Evolutionary conservation across 371 early-diverging fungal species (phyloP), one percentile per base, ranked within the genome.

Genomic region (Mortierella sp.): DNA sequence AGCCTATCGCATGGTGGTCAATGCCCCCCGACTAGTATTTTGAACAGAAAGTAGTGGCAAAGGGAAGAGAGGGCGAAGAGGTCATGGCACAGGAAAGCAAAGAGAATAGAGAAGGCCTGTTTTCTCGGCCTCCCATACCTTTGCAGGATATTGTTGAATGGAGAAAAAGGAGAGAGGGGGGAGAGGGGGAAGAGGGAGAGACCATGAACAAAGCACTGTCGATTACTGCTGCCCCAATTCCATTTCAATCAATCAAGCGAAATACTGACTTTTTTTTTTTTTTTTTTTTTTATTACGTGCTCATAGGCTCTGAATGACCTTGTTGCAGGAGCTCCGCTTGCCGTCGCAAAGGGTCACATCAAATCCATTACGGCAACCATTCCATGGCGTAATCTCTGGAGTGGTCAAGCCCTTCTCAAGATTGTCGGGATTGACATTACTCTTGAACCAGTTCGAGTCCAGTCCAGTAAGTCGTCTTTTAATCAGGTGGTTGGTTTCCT

Each of bases 371-470:
- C 82, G n/a, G 94, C 91, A 15, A 84, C 86, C 4, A 84, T 96
- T 45, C 95, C 96, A 5, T 95, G 95, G 95, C 85, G 89, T 26
- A 92, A 93, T 73, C 86, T 95, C 60, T 91, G 92, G 89, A 90
- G 87, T 43, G 92, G 92, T 7, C 88, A 93, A 67, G 93, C 93
- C 61, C 84, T 87, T 11, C 80, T 96, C 16, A 91, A 92, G 57
- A 85, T 95, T n/a, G 87, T 91, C 61, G 93, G 91, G 53, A 79
- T 94, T 61, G 83, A 86, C 29, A 68, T 95, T 19, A 83, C 87
- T n/a, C 72, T 92, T 44, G 77, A 81, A 46, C 86, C 87, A n/a
- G 76, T 77, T 18, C 82, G 87, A 68, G 72, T 75, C 4, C 85
- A 85, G 60, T 79, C 86, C 18, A 73, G 68, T 60, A n/a, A 30